Percentiles rank a stretch among this genome's conserved stretches.
Conservation (phyloP, 371 early-diverging fungal species). For the Mortierella sp. region DNA sequence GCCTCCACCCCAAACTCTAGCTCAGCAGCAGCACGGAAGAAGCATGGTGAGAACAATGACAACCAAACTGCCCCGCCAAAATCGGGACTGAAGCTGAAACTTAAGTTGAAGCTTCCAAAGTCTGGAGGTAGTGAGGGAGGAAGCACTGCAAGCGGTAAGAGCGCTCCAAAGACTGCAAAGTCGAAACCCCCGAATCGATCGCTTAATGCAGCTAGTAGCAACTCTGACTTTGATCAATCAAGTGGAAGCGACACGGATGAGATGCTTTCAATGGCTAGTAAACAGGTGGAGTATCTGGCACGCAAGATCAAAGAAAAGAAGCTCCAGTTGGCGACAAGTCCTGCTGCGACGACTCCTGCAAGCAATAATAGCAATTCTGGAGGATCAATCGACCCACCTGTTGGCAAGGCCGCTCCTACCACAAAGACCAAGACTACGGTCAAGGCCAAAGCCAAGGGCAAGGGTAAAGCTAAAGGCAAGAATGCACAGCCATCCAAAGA, state of each 20-base stretch:
- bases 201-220: not conserved
- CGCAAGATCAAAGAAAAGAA: slow-evolving; percentile 4
- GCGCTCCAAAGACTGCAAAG: too few species aligned
- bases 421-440: not conserved
- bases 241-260: slow-evolving; percentile 2
- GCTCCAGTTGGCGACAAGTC: slow-evolving; percentile 2
- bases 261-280: not conserved
- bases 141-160: too few species aligned
- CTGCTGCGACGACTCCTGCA: too few species aligned
- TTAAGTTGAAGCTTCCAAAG: not conserved
- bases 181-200: too few species aligned
- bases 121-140: not conserved
- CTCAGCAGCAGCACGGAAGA: not conserved
- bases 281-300: not conserved
- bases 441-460: not conserved
- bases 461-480: not conserved
- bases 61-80: too few species aligned
- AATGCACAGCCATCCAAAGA: not conserved
- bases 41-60: not conserved
- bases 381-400: not conserved
- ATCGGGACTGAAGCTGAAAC: not conserved
- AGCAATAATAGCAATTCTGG: not conserved
- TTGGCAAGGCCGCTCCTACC: not conserved
- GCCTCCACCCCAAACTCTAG: not conserved
- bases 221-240: not conserved